Percentiles rank a stretch among this genome's conserved stretches.
Conservation (phyloP, 208 protist genomes). For the Trypanosoma lewisi region DNA sequence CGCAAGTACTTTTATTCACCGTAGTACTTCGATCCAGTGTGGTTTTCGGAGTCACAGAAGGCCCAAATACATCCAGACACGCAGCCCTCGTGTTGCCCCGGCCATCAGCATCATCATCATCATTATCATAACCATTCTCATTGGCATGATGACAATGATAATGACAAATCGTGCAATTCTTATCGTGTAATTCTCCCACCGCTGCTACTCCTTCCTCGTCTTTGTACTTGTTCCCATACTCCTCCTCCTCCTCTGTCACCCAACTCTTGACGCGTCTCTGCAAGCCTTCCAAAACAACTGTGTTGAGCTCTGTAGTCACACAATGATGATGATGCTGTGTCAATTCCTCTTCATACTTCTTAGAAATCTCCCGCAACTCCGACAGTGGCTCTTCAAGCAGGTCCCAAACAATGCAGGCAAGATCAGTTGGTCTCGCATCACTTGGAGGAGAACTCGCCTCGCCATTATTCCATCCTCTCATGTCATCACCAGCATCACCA, state of each 20-base stretch:
- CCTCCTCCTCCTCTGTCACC: background rate
- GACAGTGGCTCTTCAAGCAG: constrained; percentile 15
- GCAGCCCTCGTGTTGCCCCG: background rate
- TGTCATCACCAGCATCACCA: background rate
- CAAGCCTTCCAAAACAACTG: background rate
- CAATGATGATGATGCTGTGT: background rate
- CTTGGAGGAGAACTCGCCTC: background rate
- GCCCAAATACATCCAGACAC: constrained; percentile 1
- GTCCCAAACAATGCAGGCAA: constrained; percentile 4
- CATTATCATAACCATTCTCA: too few relatives aligned
- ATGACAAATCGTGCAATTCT: background rate
- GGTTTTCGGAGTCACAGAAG: background rate
- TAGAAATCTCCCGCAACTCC: constrained; percentile 4
- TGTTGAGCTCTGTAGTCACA: constrained; percentile 4
- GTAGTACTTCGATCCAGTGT: constrained; percentile 10
- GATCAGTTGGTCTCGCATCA: background rate
- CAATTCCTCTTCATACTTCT: constrained; percentile 6
- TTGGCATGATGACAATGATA: background rate
- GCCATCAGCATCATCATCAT: too few relatives aligned
- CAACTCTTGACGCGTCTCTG: background rate
- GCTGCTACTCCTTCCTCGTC: background rate
- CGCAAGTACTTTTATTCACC: background rate
- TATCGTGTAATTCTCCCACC: background rate
- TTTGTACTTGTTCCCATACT: too few relatives aligned
- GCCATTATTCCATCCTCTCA: background rate